Evolutionary conservation across 2,329 filamentous ascomycete genomes (phyloP), one percentile per base, ranked within the genome.

Genomic region (Xylariaceae sp.): DNA sequence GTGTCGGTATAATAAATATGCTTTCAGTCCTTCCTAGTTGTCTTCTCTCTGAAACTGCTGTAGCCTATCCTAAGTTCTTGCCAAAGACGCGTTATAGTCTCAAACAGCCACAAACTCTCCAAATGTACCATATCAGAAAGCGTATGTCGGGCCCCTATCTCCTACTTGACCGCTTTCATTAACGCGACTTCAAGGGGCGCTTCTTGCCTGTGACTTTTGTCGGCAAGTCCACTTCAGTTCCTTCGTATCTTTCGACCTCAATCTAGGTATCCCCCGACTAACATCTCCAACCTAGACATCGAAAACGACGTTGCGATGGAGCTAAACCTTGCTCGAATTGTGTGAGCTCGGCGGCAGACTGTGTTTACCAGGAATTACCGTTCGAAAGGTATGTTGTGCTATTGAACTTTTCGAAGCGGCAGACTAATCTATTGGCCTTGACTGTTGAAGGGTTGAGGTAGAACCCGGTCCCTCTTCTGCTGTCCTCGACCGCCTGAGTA

Each of bases 171-270:
- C 60, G 50, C 58, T 44, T 22, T 35, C 21, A 33, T 25, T 16
- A 39, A 39, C n/a, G n/a, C n/a, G n/a, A n/a, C n/a, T n/a, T n/a
- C n/a, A n/a, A 69, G 67, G 67, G 22, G 66, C 65, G 36, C 57
- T 67, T 20, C 55, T 70, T 49, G 67, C 67, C 43, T 70, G 67
- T 53, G 67, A 70, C 50, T 69, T 69, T 47, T 69, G 66, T 52
- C 57, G 61, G 60, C 57, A 55, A 19, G 37, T 42, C 44, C 22
- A 44, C 22, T 37, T 39, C 19, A 33, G 17, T 29, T 21, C 23
- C 16, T 34, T n/a, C 41, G 20, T 41, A n/a, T 20, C n/a, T 23
- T 7, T 22, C 36, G 21, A 32, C 22, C 16, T 38, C 6, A 22
- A 33, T 40, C 14, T 27, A 32, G 40, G 19, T 25, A 44, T n/a